Evolutionary conservation across 768 basidiomycete species (phyloP).

Genomic region (Leucosporidium scottii): DNA sequence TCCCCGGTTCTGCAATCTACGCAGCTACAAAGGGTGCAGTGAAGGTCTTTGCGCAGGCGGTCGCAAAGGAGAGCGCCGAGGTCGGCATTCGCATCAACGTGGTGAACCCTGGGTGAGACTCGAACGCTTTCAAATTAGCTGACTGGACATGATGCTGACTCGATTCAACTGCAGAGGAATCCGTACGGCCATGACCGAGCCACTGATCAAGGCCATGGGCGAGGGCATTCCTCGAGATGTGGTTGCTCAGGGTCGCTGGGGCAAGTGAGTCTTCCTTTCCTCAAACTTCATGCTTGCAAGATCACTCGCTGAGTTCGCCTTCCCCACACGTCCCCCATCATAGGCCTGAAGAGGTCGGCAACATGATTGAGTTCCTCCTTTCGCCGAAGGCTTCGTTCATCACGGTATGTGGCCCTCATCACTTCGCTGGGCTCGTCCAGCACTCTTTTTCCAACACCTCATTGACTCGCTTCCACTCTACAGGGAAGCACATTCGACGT

Average conservation of each 20-base stretch:
- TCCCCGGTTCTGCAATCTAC: background rate
- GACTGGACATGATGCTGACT: background rate
- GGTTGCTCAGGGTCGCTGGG: conserved; percentile 5
- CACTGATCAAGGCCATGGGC: background rate
- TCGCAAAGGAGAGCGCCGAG: conserved; percentile 12
- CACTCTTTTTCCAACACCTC: background rate
- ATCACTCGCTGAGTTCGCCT: too few relatives aligned
- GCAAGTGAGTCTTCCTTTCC: background rate
- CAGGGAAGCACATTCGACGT: background rate
- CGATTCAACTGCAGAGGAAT: background rate
- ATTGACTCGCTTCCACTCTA: background rate
- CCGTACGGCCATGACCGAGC: background rate
- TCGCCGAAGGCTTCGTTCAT: background rate
- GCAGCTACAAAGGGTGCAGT: conserved; percentile 8
- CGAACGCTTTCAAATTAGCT: too few relatives aligned
- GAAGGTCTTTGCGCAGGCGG: background rate
- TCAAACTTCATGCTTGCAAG: too few relatives aligned
- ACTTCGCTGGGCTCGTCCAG: too few relatives aligned
- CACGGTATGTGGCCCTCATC: background rate
- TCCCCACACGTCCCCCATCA: too few relatives aligned
- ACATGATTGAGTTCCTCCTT: conserved; percentile 3
- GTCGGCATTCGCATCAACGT: background rate
- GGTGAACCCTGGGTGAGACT: background rate
- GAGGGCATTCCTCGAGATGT: background rate
- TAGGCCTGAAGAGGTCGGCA: background rate